These are phyloP conservation scores for Ustulina deusta DNA, from an alignment of 2,329 filamentous ascomycete genomes.

Conservation along the genomic window DNA sequence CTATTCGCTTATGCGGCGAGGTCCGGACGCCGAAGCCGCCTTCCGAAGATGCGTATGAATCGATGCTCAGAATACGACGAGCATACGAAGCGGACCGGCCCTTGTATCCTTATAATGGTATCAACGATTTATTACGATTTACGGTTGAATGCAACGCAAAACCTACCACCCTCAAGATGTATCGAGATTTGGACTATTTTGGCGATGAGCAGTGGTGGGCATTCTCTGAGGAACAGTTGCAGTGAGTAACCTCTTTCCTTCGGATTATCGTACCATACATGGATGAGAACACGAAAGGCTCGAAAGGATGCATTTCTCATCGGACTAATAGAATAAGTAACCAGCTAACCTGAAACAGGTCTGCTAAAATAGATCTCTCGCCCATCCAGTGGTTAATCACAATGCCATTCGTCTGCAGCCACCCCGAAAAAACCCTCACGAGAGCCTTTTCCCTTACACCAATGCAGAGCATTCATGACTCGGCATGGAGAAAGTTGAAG, in stretches of 20 bases:
- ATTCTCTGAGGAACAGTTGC: not conserved
- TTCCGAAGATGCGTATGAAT: not conserved
- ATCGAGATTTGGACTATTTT: not conserved
- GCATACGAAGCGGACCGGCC: not conserved
- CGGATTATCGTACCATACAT: not conserved
- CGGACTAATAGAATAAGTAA: not conserved
- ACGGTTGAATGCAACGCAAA: not conserved
- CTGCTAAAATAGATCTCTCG: not conserved
- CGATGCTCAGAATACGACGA: not conserved
- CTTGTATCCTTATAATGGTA: not conserved
- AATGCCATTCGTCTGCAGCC: not conserved
- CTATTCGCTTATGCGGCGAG: not conserved
- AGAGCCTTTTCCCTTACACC: not conserved
- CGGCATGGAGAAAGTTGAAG: not conserved
- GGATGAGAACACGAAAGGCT: not conserved
- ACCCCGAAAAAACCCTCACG: not conserved
- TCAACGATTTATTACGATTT: not conserved
- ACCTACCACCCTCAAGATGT: too few species aligned
- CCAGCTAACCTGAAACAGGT: not conserved
- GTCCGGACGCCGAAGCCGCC: not conserved
- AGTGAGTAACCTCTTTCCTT: not conserved
- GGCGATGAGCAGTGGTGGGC: not conserved
- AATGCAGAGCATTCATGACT: not conserved
- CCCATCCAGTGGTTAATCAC: constrained; percentile 2
- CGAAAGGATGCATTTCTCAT: not conserved